Evolutionary conservation across 148 eudicot species (phyloP).

Genomic region (Pouteria glomerata): DNA sequence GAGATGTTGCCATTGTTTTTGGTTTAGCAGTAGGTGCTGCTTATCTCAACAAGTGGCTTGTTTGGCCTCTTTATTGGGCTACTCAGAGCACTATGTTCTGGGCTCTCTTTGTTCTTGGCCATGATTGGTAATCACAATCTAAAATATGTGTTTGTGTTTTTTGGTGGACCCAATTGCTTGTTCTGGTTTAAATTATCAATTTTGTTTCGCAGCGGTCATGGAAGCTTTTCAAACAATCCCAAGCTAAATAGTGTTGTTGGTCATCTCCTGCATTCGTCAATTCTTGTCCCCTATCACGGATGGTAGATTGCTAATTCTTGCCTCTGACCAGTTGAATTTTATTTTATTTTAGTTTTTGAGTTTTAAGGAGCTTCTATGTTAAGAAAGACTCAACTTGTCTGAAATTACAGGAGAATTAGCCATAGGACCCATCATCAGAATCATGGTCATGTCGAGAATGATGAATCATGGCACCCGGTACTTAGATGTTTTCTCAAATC

Average conservation of each 20-base stretch:
- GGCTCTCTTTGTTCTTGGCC: conserved; percentile 35
- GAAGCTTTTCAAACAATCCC: conserved; percentile 25
- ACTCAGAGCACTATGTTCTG: conserved; percentile 33
- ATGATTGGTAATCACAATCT: conserved; percentile 28
- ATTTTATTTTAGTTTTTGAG: background rate
- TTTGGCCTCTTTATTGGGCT: conserved; percentile 32
- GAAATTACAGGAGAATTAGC: conserved; percentile 45
- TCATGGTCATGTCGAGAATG: conserved; percentile 47
- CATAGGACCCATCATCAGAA: conserved; percentile 59
- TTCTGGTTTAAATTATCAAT: background rate
- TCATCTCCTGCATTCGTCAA: conserved; percentile 27
- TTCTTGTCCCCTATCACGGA: conserved; percentile 30
- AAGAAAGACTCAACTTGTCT: background rate
- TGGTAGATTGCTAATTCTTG: conserved; percentile 16
- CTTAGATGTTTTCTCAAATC: background rate
- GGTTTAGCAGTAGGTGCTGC: conserved; percentile 22
- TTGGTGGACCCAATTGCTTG: background rate
- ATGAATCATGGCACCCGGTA: conserved; percentile 60
- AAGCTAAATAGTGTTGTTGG: conserved; percentile 27
- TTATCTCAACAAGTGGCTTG: conserved; percentile 20
- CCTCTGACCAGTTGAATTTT: background rate
- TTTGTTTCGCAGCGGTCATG: conserved; percentile 23
- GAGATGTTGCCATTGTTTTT: conserved; percentile 26
- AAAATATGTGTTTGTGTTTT: background rate
- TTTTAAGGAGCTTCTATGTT: background rate